These are phyloP conservation scores for Septoria linicola DNA, from an alignment of 2,329 filamentous ascomycete species.

Conservation along the genomic window DNA sequence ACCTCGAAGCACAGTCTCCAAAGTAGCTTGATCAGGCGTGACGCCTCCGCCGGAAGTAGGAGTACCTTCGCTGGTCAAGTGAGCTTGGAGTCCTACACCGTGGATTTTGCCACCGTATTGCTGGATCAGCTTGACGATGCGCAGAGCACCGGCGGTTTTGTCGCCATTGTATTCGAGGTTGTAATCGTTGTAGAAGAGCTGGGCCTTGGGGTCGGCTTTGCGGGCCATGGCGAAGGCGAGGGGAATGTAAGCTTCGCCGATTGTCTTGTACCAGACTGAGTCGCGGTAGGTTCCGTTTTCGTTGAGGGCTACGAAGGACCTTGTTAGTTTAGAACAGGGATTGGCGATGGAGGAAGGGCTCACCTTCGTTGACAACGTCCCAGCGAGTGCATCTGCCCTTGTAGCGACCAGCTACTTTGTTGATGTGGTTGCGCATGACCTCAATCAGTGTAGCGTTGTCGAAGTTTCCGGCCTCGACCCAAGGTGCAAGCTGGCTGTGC, in stretches of 20 bases:
- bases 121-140: conserved; percentile 30
- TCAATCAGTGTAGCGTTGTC: conserved; percentile 44
- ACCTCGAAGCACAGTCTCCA: conserved; percentile 48
- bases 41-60: conserved; percentile 5
- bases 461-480: conserved; percentile 36
- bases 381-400: conserved; percentile 39
- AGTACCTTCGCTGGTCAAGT: conserved; percentile 49
- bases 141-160: conserved; percentile 29
- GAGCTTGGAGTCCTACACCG: conserved; percentile 53
- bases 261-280: conserved; percentile 30
- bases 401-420: conserved; percentile 41
- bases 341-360: neutral
- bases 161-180: conserved; percentile 31
- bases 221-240: conserved; percentile 32
- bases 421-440: conserved; percentile 46
- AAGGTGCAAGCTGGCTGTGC: conserved; percentile 43
- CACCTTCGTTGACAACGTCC: conserved; percentile 23
- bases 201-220: conserved; percentile 25
- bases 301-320: neutral
- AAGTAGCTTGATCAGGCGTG: conserved; percentile 28
- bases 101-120: conserved; percentile 37
- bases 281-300: conserved; percentile 29
- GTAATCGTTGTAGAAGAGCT: conserved; percentile 37
- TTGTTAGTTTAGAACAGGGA: neutral
- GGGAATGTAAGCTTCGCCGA: conserved; percentile 32